Evolutionary conservation across 1,284 basidiomycete genomes (phyloP).

Genomic region (Trichosporon coremiiforme): DNA sequence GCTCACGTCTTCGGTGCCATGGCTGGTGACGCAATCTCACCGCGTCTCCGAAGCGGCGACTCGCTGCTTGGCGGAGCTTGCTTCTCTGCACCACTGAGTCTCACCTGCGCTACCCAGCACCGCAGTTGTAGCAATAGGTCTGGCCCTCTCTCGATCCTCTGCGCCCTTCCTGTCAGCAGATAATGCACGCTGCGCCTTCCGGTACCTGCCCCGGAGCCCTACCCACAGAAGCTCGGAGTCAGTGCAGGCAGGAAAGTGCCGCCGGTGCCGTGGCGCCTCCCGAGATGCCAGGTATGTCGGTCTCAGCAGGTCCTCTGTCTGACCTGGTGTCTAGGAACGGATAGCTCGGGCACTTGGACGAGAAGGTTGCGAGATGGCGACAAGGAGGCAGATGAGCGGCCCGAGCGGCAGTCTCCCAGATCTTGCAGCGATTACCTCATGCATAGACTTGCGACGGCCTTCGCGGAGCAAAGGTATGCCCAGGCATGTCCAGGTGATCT

Average conservation of each 20-base stretch:
- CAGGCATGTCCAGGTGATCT: not conserved
- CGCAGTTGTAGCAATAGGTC: no score
- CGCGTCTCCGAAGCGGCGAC: no score
- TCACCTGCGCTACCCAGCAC: no score
- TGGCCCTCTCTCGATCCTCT: no score
- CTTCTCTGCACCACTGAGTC: no score
- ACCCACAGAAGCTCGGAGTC: no score
- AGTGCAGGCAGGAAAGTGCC: not conserved
- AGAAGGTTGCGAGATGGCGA: constrained; percentile 1
- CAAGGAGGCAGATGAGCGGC: constrained; percentile 4
- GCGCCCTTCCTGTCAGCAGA: no score
- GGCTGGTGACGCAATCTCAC: no score
- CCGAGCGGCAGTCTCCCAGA: not conserved
- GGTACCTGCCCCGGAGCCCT: no score
- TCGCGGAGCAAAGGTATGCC: not conserved
- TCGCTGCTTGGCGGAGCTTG: no score
- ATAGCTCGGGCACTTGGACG: not conserved
- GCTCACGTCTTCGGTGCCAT: not conserved
- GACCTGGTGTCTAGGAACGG: not conserved
- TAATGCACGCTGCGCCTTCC: no score
- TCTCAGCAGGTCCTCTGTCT: not conserved
- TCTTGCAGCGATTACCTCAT: no score
- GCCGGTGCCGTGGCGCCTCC: not conserved
- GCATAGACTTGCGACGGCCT: not conserved
- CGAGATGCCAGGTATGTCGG: not conserved